Evolutionary conservation across 768 basidiomycete species (phyloP).

Genomic region (Tylopilus intermedius): DNA sequence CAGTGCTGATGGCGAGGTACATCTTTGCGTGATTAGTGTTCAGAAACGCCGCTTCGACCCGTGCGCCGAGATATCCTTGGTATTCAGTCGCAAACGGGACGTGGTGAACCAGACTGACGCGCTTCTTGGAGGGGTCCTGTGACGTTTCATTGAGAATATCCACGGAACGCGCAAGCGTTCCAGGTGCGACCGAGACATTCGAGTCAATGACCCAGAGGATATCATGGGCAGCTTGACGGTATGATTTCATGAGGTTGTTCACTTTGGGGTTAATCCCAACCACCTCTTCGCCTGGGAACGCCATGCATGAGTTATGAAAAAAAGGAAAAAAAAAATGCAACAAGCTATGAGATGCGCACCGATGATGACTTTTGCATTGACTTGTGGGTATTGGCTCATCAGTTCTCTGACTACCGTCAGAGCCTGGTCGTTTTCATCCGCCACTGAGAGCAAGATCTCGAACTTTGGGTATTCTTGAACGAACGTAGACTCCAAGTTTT

Average conservation of each 20-base stretch:
- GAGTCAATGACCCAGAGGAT: constrained; percentile 97
- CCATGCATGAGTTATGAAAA: not conserved
- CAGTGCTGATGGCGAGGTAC: constrained; percentile 90
- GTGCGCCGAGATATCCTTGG: constrained; percentile 67
- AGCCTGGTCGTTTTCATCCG: constrained; percentile 85
- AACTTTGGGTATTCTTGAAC: constrained; percentile 86
- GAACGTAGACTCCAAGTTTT: constrained; percentile 93
- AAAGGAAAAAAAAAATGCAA: not conserved
- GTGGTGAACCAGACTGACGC: constrained; percentile 88
- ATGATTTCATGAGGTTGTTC: constrained; percentile 89
- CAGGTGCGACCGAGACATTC: constrained; percentile 75
- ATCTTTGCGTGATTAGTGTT: constrained; percentile 98
- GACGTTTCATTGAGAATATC: constrained; percentile 56
- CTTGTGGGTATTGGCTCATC: constrained; percentile 69
- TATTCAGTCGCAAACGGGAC: constrained; percentile 83
- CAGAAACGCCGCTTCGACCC: constrained; percentile 88
- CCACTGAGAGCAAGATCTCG: constrained; percentile 88
- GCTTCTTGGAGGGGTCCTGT: constrained; percentile 32
- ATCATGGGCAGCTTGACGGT: constrained; percentile 74
- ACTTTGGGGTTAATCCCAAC: constrained; percentile 97
- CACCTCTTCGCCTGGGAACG: constrained; percentile 60
- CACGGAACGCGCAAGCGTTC: constrained; percentile 80
- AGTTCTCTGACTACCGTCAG: constrained; percentile 77
- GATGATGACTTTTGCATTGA: constrained; percentile 68
- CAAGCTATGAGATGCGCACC: constrained; percentile 43